Conservation (phyloP, 1,139 yeast species). For the Sugiyamaella novakii region DNA sequence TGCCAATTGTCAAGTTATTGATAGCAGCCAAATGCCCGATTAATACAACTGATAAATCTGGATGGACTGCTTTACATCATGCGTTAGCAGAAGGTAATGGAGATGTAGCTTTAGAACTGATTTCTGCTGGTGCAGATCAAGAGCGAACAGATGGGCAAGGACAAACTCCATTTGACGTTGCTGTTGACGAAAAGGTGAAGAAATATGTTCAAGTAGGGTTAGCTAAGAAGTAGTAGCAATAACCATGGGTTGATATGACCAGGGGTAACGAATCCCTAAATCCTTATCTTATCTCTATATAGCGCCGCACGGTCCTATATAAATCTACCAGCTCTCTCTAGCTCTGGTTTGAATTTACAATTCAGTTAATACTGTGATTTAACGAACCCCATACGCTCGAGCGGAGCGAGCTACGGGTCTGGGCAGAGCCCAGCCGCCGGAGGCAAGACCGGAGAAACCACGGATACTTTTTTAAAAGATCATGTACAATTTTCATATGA, state of each 20-base stretch:
- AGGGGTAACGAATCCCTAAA: no score
- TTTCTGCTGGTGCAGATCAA: conserved; percentile 67
- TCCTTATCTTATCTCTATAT: background rate
- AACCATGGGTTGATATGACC: no score
- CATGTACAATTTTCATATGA: conserved; percentile 18
- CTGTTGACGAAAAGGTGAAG: conserved; percentile 61
- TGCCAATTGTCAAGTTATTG: conserved; percentile 53
- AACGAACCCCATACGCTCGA: no score
- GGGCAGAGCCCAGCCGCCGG: conserved; percentile 2
- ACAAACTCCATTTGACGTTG: conserved; percentile 60
- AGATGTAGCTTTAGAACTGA: conserved; percentile 66
- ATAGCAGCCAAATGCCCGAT: conserved; percentile 62
- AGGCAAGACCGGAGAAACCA: no score
- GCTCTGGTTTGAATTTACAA: no score
- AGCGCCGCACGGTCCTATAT: no score
- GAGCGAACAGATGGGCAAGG: conserved; percentile 54
- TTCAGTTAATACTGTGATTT: no score
- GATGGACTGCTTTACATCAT: conserved; percentile 89
- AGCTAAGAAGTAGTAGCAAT: conserved; percentile 3
- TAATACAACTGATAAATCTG: conserved; percentile 66
- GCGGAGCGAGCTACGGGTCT: no score
- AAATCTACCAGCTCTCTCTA: no score
- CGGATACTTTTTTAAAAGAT: background rate
- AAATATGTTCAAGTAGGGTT: conserved; percentile 34
- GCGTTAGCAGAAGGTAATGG: conserved; percentile 92